Evolutionary conservation across 164 flowering plant species (phyloP).

Genomic region (Vitis rotundifolia): DNA sequence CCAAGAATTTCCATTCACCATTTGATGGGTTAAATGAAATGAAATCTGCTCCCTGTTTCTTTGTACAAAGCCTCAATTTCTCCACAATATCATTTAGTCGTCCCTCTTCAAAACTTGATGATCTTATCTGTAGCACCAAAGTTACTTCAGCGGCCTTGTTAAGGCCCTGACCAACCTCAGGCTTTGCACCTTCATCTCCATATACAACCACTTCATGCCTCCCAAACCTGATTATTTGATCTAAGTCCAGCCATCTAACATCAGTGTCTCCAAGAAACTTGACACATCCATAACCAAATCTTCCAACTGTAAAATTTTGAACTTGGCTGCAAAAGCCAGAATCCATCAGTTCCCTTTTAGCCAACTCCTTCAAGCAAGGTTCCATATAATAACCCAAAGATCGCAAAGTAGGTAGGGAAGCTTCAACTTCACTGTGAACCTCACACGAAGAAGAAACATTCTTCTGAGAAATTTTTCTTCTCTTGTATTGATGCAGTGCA

Average conservation of each 20-base stretch:
- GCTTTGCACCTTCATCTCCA: constrained; percentile 70
- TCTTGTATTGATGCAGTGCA: constrained; percentile 23
- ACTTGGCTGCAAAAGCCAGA: constrained; percentile 71
- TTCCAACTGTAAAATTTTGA: constrained; percentile 73
- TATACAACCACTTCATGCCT: constrained; percentile 80
- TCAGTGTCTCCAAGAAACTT: constrained; percentile 83
- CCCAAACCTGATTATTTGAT: constrained; percentile 63
- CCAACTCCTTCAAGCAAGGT: constrained; percentile 69
- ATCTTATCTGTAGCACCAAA: constrained; percentile 42
- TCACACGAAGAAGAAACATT: background rate
- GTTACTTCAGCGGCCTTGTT: constrained; percentile 92
- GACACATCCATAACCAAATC: constrained; percentile 77
- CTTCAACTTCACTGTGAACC: constrained; percentile 15
- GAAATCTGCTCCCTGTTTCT: constrained; percentile 80
- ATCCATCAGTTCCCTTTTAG: constrained; percentile 37
- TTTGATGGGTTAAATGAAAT: constrained; percentile 58
- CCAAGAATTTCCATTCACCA: constrained; percentile 86
- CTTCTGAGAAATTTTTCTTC: constrained; percentile 27
- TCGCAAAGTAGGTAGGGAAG: constrained; percentile 51
- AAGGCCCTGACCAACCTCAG: constrained; percentile 81
- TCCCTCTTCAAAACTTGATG: constrained; percentile 13
- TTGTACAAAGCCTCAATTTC: constrained; percentile 45
- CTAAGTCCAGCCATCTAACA: constrained; percentile 74
- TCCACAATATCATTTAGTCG: constrained; percentile 24
- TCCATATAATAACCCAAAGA: constrained; percentile 62